Conservation (phyloP, 768 basidiomycete genomes). For the Neoboletus subvelutipes region DNA sequence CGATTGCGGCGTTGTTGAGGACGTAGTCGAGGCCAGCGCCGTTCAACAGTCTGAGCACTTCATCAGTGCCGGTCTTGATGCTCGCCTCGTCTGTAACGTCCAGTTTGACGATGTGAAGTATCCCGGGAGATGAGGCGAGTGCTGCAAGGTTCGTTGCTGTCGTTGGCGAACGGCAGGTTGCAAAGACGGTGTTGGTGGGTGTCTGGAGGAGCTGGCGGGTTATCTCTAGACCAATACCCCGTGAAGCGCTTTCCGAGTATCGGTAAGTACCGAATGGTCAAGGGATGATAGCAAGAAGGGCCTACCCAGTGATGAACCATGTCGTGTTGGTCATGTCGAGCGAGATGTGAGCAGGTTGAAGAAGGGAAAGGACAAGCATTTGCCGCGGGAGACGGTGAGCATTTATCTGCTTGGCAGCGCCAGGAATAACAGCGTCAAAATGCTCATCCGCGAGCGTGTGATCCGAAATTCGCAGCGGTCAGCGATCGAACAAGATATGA, state of each 20-base stretch:
- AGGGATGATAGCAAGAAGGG: not conserved
- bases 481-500: not conserved
- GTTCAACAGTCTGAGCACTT: not conserved
- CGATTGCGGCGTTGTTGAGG: slow-evolving; percentile 39
- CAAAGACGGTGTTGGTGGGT: slow-evolving; percentile 22
- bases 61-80: slow-evolving; percentile 24
- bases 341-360: not conserved
- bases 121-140: slow-evolving; percentile 15
- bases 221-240: slow-evolving; percentile 15
- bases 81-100: slow-evolving; percentile 29
- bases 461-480: not conserved
- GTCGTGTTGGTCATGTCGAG: slow-evolving; percentile 1
- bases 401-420: not conserved
- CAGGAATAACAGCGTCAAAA: not conserved
- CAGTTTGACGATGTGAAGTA: slow-evolving; percentile 34
- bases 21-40: not conserved
- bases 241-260: slow-evolving; percentile 2
- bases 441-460: not conserved
- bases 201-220: slow-evolving; percentile 11
- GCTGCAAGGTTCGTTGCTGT: slow-evolving; percentile 17
- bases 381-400: not conserved
- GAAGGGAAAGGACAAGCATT: not conserved
- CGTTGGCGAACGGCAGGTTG: slow-evolving; percentile 23
- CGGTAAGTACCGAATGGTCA: not conserved
- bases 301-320: slow-evolving; percentile 11